Conservation (phyloP, 2,329 filamentous ascomycete genomes). For the Verticillium dahliae region DNA sequence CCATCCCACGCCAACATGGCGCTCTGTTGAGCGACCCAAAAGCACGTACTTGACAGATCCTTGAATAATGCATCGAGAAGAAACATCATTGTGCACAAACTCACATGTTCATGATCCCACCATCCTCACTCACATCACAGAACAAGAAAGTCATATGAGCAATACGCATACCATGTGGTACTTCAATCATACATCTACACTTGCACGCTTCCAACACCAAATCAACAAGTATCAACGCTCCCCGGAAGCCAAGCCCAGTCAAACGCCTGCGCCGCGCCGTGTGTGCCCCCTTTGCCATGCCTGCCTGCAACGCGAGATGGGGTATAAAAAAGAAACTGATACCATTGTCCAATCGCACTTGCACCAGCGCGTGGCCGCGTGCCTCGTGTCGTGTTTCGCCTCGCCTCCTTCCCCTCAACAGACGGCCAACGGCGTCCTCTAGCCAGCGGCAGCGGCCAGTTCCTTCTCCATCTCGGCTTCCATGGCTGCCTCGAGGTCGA, state of each 20-base stretch:
- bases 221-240: background rate
- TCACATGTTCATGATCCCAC: background rate
- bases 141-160: background rate
- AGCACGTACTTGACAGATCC: too few relatives aligned
- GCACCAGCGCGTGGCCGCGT: background rate
- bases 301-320: background rate
- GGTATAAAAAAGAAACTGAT: background rate
- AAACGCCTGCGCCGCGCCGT: background rate
- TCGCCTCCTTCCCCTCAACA: background rate
- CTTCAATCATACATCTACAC: background rate
- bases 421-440: background rate
- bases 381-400: too few relatives aligned
- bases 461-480: conserved; percentile 48
- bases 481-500: conserved; percentile 57
- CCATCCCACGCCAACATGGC: too few relatives aligned
- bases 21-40: too few relatives aligned
- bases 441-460: background rate
- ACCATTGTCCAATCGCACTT: background rate
- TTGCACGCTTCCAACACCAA: background rate
- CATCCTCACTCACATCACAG: background rate
- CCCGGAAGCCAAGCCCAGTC: background rate
- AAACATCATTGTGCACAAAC: too few relatives aligned
- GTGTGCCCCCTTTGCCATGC: background rate
- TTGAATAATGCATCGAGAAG: too few relatives aligned
- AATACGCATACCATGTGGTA: background rate